phyloP scores from a whole-genome alignment of 148 eudicot species.

The Gaultheria prostrata region DNA sequence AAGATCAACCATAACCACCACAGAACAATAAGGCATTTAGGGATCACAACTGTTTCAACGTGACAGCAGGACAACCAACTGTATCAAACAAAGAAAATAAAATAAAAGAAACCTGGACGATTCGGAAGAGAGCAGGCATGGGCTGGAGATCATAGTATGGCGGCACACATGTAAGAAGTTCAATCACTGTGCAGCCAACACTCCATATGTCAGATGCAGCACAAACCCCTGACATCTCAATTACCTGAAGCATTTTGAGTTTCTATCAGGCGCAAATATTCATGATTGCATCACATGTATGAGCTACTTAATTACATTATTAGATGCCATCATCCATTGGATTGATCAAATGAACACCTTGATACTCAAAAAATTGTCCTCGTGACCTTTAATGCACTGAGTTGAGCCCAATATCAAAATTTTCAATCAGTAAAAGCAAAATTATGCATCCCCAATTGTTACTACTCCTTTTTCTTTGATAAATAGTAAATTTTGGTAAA shows the following conservation, averaged over 20 bases:
- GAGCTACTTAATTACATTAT: neutral
- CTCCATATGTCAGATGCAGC: slow-evolving; percentile 99
- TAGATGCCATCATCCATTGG: neutral
- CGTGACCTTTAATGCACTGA: neutral
- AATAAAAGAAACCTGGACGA: slow-evolving; percentile 70
- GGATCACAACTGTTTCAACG: neutral
- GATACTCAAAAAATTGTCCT: neutral
- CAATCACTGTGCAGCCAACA: slow-evolving; percentile 99
- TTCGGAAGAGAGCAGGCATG: slow-evolving; percentile 99
- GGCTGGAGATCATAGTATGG: slow-evolving; percentile 99
- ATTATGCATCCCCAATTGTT: neutral
- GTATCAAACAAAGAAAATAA: neutral
- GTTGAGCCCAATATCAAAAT: neutral
- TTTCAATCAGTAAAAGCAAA: neutral
- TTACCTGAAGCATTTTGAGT: slow-evolving; percentile 57
- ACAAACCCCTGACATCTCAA: slow-evolving; percentile 99
- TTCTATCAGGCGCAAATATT: neutral
- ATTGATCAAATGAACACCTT: slow-evolving; percentile 11
- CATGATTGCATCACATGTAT: neutral
- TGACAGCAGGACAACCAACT: neutral
- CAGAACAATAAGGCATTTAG: neutral
- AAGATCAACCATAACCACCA: neutral
- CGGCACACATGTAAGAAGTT: slow-evolving; percentile 95
- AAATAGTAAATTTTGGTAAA: neutral
- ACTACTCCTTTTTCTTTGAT: neutral